phyloP scores from a whole-genome alignment of 306 rosid genomes.

The Crotalaria pallida region DNA sequence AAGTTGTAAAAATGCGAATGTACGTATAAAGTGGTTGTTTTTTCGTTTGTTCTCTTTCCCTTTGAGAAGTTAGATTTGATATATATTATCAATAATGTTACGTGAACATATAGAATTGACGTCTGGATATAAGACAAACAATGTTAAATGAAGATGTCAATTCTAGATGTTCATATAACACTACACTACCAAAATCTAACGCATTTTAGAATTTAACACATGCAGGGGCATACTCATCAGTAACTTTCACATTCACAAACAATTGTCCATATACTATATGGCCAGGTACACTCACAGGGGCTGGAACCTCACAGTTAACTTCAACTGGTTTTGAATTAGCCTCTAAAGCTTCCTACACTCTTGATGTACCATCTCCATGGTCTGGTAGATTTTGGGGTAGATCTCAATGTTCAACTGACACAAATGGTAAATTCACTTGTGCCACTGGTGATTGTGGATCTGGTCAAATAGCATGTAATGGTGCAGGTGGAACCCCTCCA shows the following conservation, averaged over 20 bases:
- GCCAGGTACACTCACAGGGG: slow-evolving; percentile 33
- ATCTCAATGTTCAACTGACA: slow-evolving; percentile 20
- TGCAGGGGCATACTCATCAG: slow-evolving; percentile 24
- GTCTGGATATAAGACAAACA: no score
- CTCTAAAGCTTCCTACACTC: neutral
- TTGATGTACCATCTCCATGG: slow-evolving; percentile 19
- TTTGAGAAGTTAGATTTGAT: no score
- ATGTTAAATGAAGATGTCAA: no score
- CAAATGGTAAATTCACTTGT: slow-evolving; percentile 15
- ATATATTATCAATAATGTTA: no score
- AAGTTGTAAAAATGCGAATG: no score
- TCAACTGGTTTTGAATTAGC: slow-evolving; percentile 26
- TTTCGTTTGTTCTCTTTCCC: no score
- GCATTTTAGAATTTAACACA: neutral
- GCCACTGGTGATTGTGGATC: slow-evolving; percentile 35
- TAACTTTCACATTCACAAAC: slow-evolving; percentile 29
- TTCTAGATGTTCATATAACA: no score
- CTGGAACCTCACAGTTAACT: slow-evolving; percentile 6
- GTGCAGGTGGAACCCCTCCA: slow-evolving; percentile 34
- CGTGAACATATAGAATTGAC: no score
- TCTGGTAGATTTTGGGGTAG: slow-evolving; percentile 41
- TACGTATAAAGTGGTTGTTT: no score
- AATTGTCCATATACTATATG: slow-evolving; percentile 34
- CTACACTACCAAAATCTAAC: no score
- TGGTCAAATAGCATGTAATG: slow-evolving; percentile 22